Evolutionary conservation across 2,329 filamentous ascomycete genomes (phyloP).

Genomic region (Immersiporthe knoxdaviesiana): DNA sequence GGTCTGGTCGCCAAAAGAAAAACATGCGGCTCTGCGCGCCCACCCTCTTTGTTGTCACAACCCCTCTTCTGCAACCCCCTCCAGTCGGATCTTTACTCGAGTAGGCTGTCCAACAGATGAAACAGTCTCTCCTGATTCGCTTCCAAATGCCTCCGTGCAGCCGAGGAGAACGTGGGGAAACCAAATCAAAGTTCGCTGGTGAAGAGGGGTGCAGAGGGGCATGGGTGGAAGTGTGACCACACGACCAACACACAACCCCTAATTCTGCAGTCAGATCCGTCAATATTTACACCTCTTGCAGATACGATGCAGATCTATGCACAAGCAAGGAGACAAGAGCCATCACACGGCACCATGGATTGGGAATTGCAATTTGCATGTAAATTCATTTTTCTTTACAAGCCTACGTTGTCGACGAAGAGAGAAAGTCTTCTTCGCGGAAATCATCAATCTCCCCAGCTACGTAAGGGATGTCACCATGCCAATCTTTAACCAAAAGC

Average conservation of each 20-base stretch:
- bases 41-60: background rate
- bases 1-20: background rate
- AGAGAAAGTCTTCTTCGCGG: background rate
- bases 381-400: background rate
- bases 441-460: constrained; percentile 1
- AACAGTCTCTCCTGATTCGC: background rate
- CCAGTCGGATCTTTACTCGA: background rate
- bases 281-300: background rate
- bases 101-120: background rate
- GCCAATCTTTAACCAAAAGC: background rate
- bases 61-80: background rate
- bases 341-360: background rate
- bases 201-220: background rate
- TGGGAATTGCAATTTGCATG: background rate
- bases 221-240: background rate
- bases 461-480: background rate
- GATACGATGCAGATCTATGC: background rate
- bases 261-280: background rate
- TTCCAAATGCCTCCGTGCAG: background rate
- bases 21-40: background rate
- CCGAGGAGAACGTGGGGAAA: background rate
- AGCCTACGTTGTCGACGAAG: background rate
- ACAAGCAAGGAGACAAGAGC: background rate
- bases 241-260: background rate
- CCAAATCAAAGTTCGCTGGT: background rate